Conservation (phyloP, 441 rosid genomes). For the Populus tomentosa region DNA sequence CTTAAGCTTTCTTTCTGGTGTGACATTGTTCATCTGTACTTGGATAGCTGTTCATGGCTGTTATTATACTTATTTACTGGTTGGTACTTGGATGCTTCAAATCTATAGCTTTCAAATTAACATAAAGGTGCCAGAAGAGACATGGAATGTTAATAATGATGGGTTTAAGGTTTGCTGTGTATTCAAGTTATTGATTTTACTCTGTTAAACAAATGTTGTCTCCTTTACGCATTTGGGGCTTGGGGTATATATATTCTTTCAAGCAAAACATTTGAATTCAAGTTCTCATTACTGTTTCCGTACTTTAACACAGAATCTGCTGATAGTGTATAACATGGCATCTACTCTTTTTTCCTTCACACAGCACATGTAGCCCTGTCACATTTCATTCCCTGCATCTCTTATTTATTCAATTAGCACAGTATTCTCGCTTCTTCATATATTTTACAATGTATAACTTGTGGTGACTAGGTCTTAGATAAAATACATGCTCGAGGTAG, state of each 20-base stretch:
- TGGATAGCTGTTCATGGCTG: background rate
- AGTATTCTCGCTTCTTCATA: background rate
- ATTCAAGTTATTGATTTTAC: background rate
- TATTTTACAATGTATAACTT: background rate
- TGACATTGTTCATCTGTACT: background rate
- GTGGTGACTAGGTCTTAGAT: conserved; percentile 48
- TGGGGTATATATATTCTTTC: background rate
- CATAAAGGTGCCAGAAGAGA: too few relatives aligned
- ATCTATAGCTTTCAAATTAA: background rate
- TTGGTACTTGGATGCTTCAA: background rate
- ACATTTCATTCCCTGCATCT: background rate
- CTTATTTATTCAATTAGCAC: background rate
- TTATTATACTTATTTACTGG: background rate
- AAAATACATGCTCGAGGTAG: conserved; percentile 92
- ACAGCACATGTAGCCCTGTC: background rate
- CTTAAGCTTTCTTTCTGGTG: conserved; percentile 3
- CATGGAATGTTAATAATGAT: background rate
- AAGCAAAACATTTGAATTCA: background rate
- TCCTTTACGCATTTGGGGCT: background rate
- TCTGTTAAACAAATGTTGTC: background rate
- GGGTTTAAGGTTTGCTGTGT: background rate
- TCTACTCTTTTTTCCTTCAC: background rate
- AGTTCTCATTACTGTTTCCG: background rate
- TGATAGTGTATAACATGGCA: background rate
- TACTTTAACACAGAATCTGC: background rate